Evolutionary conservation across 805 yeast genomes (phyloP).

Genomic region (Yamadazyma ubonensis): DNA sequence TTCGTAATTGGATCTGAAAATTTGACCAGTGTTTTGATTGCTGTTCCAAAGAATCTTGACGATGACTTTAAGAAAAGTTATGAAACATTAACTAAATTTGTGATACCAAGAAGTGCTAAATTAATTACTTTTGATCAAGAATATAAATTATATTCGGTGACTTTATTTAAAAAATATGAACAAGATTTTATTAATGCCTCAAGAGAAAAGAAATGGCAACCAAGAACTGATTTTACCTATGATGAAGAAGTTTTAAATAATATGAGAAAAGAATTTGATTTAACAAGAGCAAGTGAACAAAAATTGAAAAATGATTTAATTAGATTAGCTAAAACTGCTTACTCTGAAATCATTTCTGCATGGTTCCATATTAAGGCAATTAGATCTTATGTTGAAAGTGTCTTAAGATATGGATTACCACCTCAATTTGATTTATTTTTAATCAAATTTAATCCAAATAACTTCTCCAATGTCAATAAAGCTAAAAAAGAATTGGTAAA

Average conservation of each 20-base stretch:
- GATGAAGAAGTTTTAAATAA: constrained; percentile 72
- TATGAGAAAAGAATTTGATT: constrained; percentile 74
- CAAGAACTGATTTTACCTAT: constrained; percentile 82
- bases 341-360: constrained; percentile 74
- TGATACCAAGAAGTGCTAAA: constrained; percentile 87
- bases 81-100: constrained; percentile 75
- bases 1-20: constrained; percentile 86
- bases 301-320: constrained; percentile 72
- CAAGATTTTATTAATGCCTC: constrained; percentile 66
- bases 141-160: constrained; percentile 69
- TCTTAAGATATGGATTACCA: constrained; percentile 94
- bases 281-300: constrained; percentile 71
- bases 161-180: constrained; percentile 79
- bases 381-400: constrained; percentile 88
- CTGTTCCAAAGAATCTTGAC: constrained; percentile 70
- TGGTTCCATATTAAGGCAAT: constrained; percentile 91
- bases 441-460: constrained; percentile 42
- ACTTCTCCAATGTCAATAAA: constrained; percentile 42
- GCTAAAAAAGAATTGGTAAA: constrained; percentile 69
- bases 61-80: constrained; percentile 64
- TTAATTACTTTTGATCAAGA: constrained; percentile 72
- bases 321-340: constrained; percentile 86
- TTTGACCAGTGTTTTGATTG: constrained; percentile 80
- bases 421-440: constrained; percentile 72
- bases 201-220: constrained; percentile 86